Base-by-base conservation (phyloP, 2,329 filamentous ascomycete species). In the Venturia asperata region DNA sequence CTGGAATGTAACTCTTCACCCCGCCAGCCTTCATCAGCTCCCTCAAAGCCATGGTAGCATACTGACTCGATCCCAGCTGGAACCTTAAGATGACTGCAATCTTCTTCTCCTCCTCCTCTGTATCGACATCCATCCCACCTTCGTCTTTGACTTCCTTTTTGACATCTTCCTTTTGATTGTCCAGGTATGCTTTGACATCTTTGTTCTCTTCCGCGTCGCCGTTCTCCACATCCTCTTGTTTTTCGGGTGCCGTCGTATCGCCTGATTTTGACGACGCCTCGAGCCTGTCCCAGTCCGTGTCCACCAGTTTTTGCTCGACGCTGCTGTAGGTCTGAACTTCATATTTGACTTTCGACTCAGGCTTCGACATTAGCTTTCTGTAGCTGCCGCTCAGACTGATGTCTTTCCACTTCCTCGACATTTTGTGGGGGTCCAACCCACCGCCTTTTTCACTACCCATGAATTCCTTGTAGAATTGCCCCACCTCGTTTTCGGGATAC, bases 331-430 rank as follows among this genome's bases (percentile, higher is more conserved):
- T 77, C 71, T 83, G 87, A 13, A 96, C 83, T 66, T 90, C 84
- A 66, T 87, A 88, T 13, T 81, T 83, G 9, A 90, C 84, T 37
- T 81, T 77, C 9, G 81, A 76, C 1, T 85, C 83, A 71, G 92
- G 90, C 27, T 83, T 83, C 42, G 90, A 87, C 70, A 97, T 83
- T 37, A 96, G 74, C 75, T 93, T 94, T 68, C 94, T 86, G 76
- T 99, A 99, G 34, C 88, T 85, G 2, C 94, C 95, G 61, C 89
- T 90, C 1, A 99, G 81, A 74, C 90, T 96, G 72, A 94, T 88
- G 71, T 97, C 94, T 72, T 88, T 89, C 78, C 92, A 91, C 63
- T 84, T 83, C 21, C 93, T 85, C 15, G 90, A 87, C 94, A 99
- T 97, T 68, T 91, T 82, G 71, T 88, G 83, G 0, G 94, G 93